Evolutionary conservation across 257 asterid genomes (phyloP), one percentile per base, ranked within the genome.

Genomic region (Buddleja alternifolia): DNA sequence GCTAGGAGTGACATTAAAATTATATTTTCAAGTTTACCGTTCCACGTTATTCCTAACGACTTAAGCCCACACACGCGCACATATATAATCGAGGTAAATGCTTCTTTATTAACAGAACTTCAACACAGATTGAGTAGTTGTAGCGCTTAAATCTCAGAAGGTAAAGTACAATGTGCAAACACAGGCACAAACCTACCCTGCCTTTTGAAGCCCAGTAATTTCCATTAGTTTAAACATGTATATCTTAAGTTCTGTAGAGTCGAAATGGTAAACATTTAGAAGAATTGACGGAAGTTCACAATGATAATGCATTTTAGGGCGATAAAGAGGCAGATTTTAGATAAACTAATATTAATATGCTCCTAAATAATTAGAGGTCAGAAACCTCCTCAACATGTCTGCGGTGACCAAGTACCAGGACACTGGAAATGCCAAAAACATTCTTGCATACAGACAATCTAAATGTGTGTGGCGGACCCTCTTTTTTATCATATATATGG

Each of bases 391-490:
- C 34, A 0, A 17, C 62, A 46, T 39, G 67, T 48, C 55, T 34
- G 15, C 10, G 29, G 46, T 54, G n/a, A 66, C 77, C 65, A 70
- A 46, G 67, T 60, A 65, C 50, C 71, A 47, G 4, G 37, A 20
- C 8, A 36, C 20, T 55, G 44, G 9, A 66, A 66, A 66, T 61
- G 55, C 51, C 66, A 47, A 48, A 40, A 19, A 63, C 42, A 69
- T 16, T 36, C 54, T 34, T 20, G 65, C 47, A 24, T 10, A 21
- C 53, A 36, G 40, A 60, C 63, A 41, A 44, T 24, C 45, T 21
- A 51, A 64, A 48, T 20, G 16, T 24, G 39, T 20, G n/a, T 25
- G 9, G 8, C 48, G 24, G 60, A 60, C 17, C 23, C 52, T 37
- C 45, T 21, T 61, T 39, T 23, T 24, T 15, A 56, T 21, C 36